Evolutionary conservation across 78 protist species (phyloP).

Genomic region (Ministeria vibrans): DNA sequence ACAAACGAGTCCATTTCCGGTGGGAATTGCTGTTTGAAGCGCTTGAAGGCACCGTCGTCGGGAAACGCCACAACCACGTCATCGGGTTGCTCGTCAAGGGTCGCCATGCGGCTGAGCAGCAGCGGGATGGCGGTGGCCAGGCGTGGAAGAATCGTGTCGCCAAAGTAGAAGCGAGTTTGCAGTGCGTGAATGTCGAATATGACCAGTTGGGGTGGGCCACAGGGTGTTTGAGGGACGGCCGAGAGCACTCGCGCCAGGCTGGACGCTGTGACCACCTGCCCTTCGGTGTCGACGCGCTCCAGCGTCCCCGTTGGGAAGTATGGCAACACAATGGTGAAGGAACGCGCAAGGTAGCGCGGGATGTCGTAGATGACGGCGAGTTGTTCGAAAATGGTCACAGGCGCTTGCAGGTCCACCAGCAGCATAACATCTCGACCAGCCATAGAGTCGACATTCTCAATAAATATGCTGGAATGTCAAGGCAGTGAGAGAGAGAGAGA

Average conservation of each 20-base stretch:
- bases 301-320: slow-evolving; percentile 53
- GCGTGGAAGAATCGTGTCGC: slow-evolving; percentile 10
- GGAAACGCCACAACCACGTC: slow-evolving; percentile 24
- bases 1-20: not conserved
- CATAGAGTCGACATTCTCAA: not conserved
- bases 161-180: slow-evolving; percentile 39
- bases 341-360: slow-evolving; percentile 15
- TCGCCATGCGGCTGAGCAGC: not conserved
- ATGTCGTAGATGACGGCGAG: slow-evolving; percentile 9
- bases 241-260: slow-evolving; percentile 36
- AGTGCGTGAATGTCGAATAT: slow-evolving; percentile 49
- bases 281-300: slow-evolving; percentile 50
- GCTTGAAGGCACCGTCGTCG: slow-evolving; percentile 55
- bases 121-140: slow-evolving; percentile 34
- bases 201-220: slow-evolving; percentile 22
- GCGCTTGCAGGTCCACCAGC: not conserved
- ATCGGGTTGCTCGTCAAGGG: too few relatives aligned
- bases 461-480: not conserved
- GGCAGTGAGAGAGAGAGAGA: too few relatives aligned
- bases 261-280: slow-evolving; percentile 50
- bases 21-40: slow-evolving; percentile 9
- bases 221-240: slow-evolving; percentile 21
- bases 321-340: slow-evolving; percentile 31
- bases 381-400: not conserved
- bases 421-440: not conserved